A percentile compares a stretch with the other conserved stretches of the same genome.
phyloP scores from a whole-genome alignment of 2,329 filamentous ascomycete species.

The Fusarium mexicanum region DNA sequence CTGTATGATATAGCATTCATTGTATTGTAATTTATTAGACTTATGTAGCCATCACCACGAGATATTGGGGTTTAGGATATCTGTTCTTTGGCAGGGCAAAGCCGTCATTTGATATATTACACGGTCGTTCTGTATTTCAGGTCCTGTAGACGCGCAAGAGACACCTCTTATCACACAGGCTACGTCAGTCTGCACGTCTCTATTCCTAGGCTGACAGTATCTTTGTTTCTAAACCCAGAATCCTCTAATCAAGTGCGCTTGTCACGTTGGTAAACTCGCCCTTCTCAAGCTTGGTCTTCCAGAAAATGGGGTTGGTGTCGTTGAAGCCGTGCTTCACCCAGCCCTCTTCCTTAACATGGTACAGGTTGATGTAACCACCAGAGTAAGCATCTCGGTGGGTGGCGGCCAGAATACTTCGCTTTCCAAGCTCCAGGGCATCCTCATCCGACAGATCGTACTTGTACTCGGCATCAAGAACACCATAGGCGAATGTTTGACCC shows the following conservation, averaged over 20 bases:
- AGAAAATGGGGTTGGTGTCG: conserved; percentile 99
- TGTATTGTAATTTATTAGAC: conserved; percentile 20
- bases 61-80: conserved; percentile 1
- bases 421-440: conserved; percentile 89
- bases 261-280: conserved; percentile 98
- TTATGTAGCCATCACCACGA: background rate
- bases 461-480: conserved; percentile 96
- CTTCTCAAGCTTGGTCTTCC: conserved; percentile 98
- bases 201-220: background rate
- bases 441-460: conserved; percentile 86
- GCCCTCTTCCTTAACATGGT: conserved; percentile 98
- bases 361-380: conserved; percentile 97
- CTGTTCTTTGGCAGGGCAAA: conserved; percentile 39
- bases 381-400: conserved; percentile 99
- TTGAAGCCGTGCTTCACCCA: conserved; percentile 99
- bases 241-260: conserved; percentile 69
- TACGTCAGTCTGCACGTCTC: conserved; percentile 8
- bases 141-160: conserved; percentile 17
- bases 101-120: conserved; percentile 44
- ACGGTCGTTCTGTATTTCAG: conserved; percentile 27
- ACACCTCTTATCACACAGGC: conserved; percentile 32
- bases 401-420: conserved; percentile 91
- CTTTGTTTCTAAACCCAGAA: conserved; percentile 5
- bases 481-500: conserved; percentile 98
- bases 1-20: conserved; percentile 1